Evolutionary conservation across 108 stramenopile species (phyloP), one percentile per base, ranked within the genome.

Genomic region (Chaetoceros muelleri): DNA sequence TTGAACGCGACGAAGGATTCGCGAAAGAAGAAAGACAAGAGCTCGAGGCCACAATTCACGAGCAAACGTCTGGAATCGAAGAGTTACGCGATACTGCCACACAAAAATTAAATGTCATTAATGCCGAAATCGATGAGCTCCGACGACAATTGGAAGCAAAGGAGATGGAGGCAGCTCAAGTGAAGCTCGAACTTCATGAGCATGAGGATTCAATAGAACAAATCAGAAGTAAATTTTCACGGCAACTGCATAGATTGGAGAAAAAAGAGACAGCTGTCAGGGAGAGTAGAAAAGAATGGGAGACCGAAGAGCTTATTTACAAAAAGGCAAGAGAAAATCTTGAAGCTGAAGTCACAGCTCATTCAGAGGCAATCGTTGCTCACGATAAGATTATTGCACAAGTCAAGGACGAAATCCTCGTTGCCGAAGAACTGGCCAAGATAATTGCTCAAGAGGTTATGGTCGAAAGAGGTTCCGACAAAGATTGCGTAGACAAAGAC

Each of bases 281-380:
- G 53, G 83, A 87, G 54, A 78, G 67, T 60, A 78, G 87, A 2
- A 67, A 66, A 16, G 92, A 93, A 57, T 93, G 85, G 86, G 69
- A 84, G 40, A 46, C 56, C 0, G 88, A 94, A 52, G 60, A 81
- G 46, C 44, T 58, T 48, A 53, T 78, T 1, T 60, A 77, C 54
- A 62, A 85, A 46, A 64, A 57, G 25, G 66, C 75, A 44, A 88
- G 84, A 67, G 67, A 55, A 40, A 75, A 71, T 22, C 87, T 87
- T 59, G 81, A 85, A 24, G 51, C 66, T 26, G 70, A 84, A 58
- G 66, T 93, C 28, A 60, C 73, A 53, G 74, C 77, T 8, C 87
- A 90, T 60, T 79, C 83, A 1, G 84, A 87, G 44, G 79, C 72
- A 1, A 49, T 90, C 34, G 58, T 85, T 25, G 58, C 58, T 19